Base-by-base conservation (phyloP, 176 grass and related monocot species). In the Echinochloa phyllopogon region DNA sequence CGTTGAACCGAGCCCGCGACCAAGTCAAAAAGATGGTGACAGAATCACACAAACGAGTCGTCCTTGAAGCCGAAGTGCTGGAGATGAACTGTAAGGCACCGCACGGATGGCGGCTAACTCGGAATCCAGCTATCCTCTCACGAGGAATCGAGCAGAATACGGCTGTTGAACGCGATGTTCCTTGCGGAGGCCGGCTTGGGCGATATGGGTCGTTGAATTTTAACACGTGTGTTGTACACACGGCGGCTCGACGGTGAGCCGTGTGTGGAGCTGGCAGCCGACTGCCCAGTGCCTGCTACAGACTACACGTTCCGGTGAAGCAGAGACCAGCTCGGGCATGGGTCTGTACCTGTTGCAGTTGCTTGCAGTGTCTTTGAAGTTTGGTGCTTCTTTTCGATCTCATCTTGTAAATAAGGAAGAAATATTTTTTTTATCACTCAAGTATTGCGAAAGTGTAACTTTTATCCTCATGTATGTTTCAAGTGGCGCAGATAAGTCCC, bases 61-160 rank as follows among this genome's bases (percentile, higher is more conserved):
- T 45, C 11, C 55, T 55, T n/a, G n/a, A n/a, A n/a, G n/a, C n/a
- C 14, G 0, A 66, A 39, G 45, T 39, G 50, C 66, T 60, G 39
- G 66, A 29, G 23, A 47, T 72, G 51, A 72, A 36, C 51, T 80
- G 84, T 72, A 72, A 79, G 29, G n/a, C 42, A 63, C 33, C 21
- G 25, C 36, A 41, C 50, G 2, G 68, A 40, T n/a, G 10, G 52
- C 0, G 10, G 23, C 63, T 78, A 67, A 53, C 52, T 41, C 45
- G 27, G 25, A 48, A 29, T 70, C 65, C 50, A 43, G 18, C 12
- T n/a, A 16, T 15, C 68, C 37, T 37, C 36, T 56, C 49, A 33
- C 10, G 71, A 42, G 6, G 8, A 41, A 20, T 67, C 37, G 37
- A 25, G n/a, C 37, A 27, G 41, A 52, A 13, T 25, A 18, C 69